Evolutionary conservation across 2,329 filamentous ascomycete genomes (phyloP).

Genomic region (Talaromyces sp.): DNA sequence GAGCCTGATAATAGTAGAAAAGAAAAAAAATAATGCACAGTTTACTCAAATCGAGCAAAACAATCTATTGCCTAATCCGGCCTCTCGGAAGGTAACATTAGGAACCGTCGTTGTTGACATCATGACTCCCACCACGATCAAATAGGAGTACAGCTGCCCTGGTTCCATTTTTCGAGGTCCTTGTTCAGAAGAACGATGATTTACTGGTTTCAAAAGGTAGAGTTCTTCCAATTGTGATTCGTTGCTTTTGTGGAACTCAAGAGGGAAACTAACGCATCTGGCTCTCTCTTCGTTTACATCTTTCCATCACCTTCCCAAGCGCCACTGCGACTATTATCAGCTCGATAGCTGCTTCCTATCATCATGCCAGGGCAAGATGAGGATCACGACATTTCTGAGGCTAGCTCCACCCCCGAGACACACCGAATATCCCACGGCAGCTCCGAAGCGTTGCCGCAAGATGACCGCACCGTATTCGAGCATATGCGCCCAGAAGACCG

Average conservation of each 20-base stretch:
- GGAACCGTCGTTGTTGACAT: constrained; percentile 20
- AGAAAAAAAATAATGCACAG: too few relatives aligned
- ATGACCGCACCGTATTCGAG: constrained; percentile 28
- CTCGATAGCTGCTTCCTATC: background rate
- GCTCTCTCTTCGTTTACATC: background rate
- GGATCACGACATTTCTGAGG: constrained; percentile 8
- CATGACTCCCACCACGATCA: constrained; percentile 14
- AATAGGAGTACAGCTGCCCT: constrained; percentile 7
- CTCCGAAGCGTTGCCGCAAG: constrained; percentile 20
- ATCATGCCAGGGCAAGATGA: constrained; percentile 12
- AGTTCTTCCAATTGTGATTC: background rate
- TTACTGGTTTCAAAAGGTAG: background rate
- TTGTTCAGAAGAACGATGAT: background rate
- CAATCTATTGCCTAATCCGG: background rate
- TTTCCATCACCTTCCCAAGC: background rate
- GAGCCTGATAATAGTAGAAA: too few relatives aligned
- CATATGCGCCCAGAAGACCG: constrained; percentile 30
- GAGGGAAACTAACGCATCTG: too few relatives aligned
- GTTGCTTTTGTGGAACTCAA: background rate
- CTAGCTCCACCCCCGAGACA: constrained; percentile 19
- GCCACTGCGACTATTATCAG: background rate
- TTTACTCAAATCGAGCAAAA: background rate
- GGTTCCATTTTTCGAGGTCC: background rate
- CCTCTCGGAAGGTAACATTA: background rate
- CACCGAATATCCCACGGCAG: constrained; percentile 10